Evolutionary conservation across 192 early-diverging fungal species (phyloP).

Genomic region (Spizellomyces sp.): DNA sequence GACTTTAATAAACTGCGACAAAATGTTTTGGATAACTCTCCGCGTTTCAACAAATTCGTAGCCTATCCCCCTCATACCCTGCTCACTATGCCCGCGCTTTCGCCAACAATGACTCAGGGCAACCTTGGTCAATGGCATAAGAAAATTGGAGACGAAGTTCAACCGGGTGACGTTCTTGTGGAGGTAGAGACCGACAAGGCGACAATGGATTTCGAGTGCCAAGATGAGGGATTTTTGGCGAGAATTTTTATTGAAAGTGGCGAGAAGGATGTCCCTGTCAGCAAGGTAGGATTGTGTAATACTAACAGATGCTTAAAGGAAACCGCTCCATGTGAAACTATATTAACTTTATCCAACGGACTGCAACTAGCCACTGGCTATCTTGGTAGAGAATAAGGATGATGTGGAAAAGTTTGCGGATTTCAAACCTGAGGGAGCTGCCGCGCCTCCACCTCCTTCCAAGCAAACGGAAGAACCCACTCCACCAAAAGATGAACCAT

Average conservation of each 20-base stretch:
- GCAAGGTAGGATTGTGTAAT: conserved; percentile 53
- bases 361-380: conserved; percentile 75
- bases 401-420: conserved; percentile 87
- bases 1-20: too few relatives aligned
- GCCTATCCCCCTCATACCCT: conserved; percentile 70
- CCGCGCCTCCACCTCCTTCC: conserved; percentile 19
- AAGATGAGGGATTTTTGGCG: conserved; percentile 95
- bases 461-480: conserved; percentile 1
- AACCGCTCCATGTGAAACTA: neutral
- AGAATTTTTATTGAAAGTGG: conserved; percentile 82
- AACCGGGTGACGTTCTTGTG: conserved; percentile 89
- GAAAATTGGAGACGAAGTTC: conserved; percentile 86
- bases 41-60: neutral
- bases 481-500: conserved; percentile 18
- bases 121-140: conserved; percentile 94
- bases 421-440: conserved; percentile 53
- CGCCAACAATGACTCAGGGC: conserved; percentile 93
- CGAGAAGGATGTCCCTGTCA: conserved; percentile 86
- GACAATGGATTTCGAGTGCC: conserved; percentile 98
- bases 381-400: conserved; percentile 88
- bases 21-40: neutral
- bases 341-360: conserved; percentile 16
- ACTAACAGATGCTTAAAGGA: too few relatives aligned
- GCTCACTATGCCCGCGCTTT: conserved; percentile 96
- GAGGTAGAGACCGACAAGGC: conserved; percentile 99